Base-by-base conservation (phyloP, 139 green algal species). In the Nannochloris sp. region DNA sequence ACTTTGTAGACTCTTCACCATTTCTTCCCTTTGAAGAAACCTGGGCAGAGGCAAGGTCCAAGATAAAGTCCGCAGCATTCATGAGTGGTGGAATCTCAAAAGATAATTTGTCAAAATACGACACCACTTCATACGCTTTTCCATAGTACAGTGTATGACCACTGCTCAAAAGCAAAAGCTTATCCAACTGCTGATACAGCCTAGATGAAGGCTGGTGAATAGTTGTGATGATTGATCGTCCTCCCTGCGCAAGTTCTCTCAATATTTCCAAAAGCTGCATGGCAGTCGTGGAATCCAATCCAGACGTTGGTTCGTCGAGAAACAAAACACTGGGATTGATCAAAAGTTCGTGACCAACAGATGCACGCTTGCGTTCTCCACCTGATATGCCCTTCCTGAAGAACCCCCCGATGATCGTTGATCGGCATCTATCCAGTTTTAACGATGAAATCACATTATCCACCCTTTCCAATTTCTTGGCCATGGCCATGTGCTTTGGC, bases 331-430 rank as follows among this genome's bases (percentile, higher is more conserved):
- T 84, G 10, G 92, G 90, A 76, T 97, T 90, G 74, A 88, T 95
- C 1, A 98, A 79, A 48, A 99, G 84, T 75, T 97, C 93, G 51
- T 85, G 78, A 0, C 82, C 90, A 7, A 89, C 71, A 31, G 81
- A 90, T 10, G 89, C 80, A 16, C 93, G 82, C 83, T 98, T 98
- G 64, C 87, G 81, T 78, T 99, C 89, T 1, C 93, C 93, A 7
- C 92, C 93, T 8, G 70, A 87, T 46, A 98, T 83, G 19, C 92
- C 92, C 23, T 85, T 78, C 31, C 80, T 67, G 60, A 92, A 85
- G 48, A 80, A 83, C 4, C 88, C 87, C 19, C 90, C 86, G 27
- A 98, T 89, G 64, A 96, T 90, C 37, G 93, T 97, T 75, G 95
- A 69, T 8, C 72, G 63, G 69, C 88, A 95, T 37, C 80, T 82